Base-by-base conservation (phyloP, 1,139 yeast genomes). In the Sugiyamaella sp. region DNA sequence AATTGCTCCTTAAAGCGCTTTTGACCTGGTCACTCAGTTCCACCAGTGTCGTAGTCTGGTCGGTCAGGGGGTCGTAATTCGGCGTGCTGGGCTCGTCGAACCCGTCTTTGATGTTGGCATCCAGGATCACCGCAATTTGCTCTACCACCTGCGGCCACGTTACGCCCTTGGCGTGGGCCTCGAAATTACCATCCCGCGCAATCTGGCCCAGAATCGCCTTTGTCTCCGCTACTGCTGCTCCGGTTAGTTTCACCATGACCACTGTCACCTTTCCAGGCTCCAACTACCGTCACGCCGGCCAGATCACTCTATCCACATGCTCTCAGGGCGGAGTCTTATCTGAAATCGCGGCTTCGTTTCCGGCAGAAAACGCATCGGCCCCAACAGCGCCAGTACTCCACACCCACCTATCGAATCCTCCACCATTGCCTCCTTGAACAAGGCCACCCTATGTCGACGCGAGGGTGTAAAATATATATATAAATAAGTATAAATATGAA, bases 71-170 rank as follows among this genome's bases (percentile, higher is more conserved):
- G 52, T 68, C 68, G 37, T 50, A 37, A 12, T 50, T 33, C 17
- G 19, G 32, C 19, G 27, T 21, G 57, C 42, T 82, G 84, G 53
- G 81, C 60, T 84, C 86, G 60, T 81, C 80, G 57, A 89, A 68
- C n/a, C 72, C 54, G 49, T 69, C 55, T 37, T 58, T 53, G 42
- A 69, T 56, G 38, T 43, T 49, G 4, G 24, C 20, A 19, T 29
- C 44, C 14, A 46, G 21, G n/a, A 24, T 35, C 19, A 17, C 27
- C 9, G 40, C 29, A 3, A 52, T 27, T 2, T 8, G 25, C 16
- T 29, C 39, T 14, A 40, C 33, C 19, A 52, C 12, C 8, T 44
- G 49, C 5, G 24, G 20, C 55, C 55, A 52, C 5, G 32, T 1
- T 16, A 35, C 29, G n/a, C 24, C 52, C 21, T 51, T 53, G 45